phyloP scores from a whole-genome alignment of 2,329 filamentous ascomycete species.

The Aspergillus vadensis region DNA sequence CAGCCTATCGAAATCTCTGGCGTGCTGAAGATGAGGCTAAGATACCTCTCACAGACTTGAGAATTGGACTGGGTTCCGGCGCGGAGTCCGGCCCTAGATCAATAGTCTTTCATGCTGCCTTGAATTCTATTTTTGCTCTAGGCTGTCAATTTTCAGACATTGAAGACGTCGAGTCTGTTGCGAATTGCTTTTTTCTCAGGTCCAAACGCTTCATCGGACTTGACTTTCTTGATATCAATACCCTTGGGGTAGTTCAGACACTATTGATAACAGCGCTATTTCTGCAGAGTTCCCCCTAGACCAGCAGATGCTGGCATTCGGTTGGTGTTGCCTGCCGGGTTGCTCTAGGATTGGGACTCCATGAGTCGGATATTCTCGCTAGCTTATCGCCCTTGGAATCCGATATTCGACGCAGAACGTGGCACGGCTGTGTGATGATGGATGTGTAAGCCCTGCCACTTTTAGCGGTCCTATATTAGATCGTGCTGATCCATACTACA shows the following conservation, averaged over 20 bases:
- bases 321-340: slow-evolving; percentile 47
- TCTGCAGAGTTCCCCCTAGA: slow-evolving; percentile 45
- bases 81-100: slow-evolving; percentile 31
- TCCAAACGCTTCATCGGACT: slow-evolving; percentile 37
- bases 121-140: slow-evolving; percentile 48
- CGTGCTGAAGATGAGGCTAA: not conserved
- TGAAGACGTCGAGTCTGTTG: slow-evolving; percentile 30
- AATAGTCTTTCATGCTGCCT: slow-evolving; percentile 42
- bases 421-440: slow-evolving; percentile 44
- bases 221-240: slow-evolving; percentile 40
- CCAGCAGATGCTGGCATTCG: slow-evolving; percentile 46
- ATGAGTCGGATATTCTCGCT: slow-evolving; percentile 25
- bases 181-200: slow-evolving; percentile 37
- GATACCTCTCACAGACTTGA: no score
- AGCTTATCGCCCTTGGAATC: slow-evolving; percentile 28
- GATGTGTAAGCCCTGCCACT: slow-evolving; percentile 32
- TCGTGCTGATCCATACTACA: no score
- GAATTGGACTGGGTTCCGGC: slow-evolving; percentile 39
- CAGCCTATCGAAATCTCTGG: slow-evolving; percentile 44
- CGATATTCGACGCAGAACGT: slow-evolving; percentile 39
- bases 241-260: slow-evolving; percentile 44
- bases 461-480: no score
- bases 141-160: slow-evolving; percentile 40
- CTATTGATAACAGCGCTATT: slow-evolving; percentile 44
- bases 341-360: slow-evolving; percentile 46